Evolutionary conservation across 768 basidiomycete genomes (phyloP).

Genomic region (Mrakia hoshinonis): DNA sequence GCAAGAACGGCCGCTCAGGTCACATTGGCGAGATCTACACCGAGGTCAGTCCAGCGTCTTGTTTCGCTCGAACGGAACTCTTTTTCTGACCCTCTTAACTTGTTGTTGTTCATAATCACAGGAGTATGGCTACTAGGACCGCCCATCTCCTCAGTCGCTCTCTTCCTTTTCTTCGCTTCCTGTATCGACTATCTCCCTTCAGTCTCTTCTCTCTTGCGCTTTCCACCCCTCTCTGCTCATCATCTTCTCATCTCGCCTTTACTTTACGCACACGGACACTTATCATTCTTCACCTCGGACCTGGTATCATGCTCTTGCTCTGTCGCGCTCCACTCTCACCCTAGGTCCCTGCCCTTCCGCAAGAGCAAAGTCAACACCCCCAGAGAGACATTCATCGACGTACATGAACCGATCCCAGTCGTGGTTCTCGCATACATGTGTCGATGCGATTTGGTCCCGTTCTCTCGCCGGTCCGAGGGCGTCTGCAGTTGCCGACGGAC

Average conservation of each 20-base stretch:
- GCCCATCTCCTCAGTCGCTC: too few relatives aligned
- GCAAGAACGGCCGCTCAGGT: conserved; percentile 3
- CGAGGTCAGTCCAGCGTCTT: background rate
- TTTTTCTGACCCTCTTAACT: background rate
- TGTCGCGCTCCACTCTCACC: too few relatives aligned
- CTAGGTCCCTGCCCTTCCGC: too few relatives aligned
- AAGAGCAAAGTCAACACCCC: too few relatives aligned
- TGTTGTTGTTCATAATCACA: conserved; percentile 4
- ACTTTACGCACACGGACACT: background rate
- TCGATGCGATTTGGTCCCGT: too few relatives aligned
- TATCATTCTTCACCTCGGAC: background rate
- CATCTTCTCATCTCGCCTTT: background rate
- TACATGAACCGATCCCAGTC: too few relatives aligned
- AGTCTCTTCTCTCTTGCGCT: background rate
- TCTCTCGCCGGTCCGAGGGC: too few relatives aligned
- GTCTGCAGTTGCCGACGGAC: too few relatives aligned
- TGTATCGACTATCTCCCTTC: background rate
- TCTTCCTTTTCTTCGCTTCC: background rate
- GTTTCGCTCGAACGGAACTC: background rate
- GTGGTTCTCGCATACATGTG: too few relatives aligned
- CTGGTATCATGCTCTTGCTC: too few relatives aligned
- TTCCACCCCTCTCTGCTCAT: background rate
- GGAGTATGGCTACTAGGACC: conserved; percentile 28
- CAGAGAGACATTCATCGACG: too few relatives aligned
- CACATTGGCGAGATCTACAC: conserved; percentile 28